Percentiles rank a stretch among this genome's conserved stretches.
These are phyloP conservation scores for Calycina herbarum DNA, from an alignment of 2,329 filamentous ascomycete species.

Conservation along the genomic window DNA sequence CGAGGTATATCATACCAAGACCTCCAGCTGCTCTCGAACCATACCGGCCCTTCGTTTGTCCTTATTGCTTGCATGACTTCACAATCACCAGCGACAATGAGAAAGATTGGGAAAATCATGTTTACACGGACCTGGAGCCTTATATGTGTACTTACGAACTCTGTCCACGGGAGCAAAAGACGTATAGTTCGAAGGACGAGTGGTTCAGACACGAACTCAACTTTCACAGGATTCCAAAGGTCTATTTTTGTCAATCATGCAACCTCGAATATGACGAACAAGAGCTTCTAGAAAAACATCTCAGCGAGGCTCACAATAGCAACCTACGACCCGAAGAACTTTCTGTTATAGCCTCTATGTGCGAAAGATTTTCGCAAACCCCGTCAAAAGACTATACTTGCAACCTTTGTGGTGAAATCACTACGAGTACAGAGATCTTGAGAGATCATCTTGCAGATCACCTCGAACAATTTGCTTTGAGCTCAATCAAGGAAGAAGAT, in stretches of 20 bases:
- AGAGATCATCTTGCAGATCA: neutral
- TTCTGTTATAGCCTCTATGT: neutral
- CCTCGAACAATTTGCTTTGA: neutral
- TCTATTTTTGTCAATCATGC: neutral
- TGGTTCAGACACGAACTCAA: constrained; percentile 4
- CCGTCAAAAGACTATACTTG: neutral
- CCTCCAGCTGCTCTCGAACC: neutral
- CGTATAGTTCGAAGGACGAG: neutral
- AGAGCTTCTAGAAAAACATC: neutral
- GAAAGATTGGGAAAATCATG: neutral
- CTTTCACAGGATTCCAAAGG: neutral
- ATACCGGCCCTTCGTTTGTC: neutral
- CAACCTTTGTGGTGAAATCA: neutral
- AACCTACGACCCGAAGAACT: constrained; percentile 5
- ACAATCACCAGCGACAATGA: neutral
- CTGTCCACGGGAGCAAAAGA: neutral
- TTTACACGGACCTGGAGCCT: neutral
- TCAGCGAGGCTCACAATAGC: neutral
- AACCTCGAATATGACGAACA: neutral
- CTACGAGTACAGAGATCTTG: neutral
- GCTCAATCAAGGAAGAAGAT: constrained; percentile 1
- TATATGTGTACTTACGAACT: neutral
- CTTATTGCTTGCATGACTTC: constrained; percentile 1
- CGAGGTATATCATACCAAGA: neutral
- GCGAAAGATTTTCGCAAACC: constrained; percentile 3